phyloP scores from a whole-genome alignment of 371 early-diverging fungal species.

The Mucor indicus region DNA sequence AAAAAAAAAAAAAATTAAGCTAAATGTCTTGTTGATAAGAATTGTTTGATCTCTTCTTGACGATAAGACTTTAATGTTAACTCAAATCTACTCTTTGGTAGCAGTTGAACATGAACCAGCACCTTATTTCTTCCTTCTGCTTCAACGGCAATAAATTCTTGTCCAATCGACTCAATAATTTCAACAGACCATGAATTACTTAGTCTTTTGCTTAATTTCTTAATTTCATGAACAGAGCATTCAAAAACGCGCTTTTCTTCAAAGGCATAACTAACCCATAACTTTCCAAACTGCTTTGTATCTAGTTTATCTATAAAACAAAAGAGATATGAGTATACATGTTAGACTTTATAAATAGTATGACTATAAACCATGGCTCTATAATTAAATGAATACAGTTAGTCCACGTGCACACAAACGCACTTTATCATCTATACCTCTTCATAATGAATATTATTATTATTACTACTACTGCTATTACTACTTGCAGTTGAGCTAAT shows the following conservation, averaged over 20 bases:
- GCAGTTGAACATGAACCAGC: conserved; percentile 21
- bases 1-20: too few species aligned
- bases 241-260: conserved; percentile 15
- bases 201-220: conserved; percentile 8
- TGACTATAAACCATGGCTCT: too few species aligned
- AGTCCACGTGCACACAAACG: too few species aligned
- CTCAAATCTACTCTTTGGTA: conserved; percentile 12
- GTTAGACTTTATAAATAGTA: too few species aligned
- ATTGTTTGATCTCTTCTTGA: not conserved
- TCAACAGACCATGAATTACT: conserved; percentile 16
- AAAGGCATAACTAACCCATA: conserved; percentile 21
- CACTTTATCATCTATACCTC: too few species aligned
- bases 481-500: too few species aligned
- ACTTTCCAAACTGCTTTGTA: conserved; percentile 24
- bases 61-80: conserved; percentile 14
- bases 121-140: not conserved
- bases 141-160: conserved; percentile 30
- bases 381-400: too few species aligned
- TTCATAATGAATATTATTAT: too few species aligned
- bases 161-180: conserved; percentile 28
- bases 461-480: too few species aligned
- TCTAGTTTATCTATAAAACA: conserved; percentile 2
- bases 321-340: too few species aligned
- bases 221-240: conserved; percentile 11
- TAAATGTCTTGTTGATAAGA: conserved; percentile 11